Conservation (phyloP, 805 yeast genomes). For the Saccharomycopsis sp. region DNA sequence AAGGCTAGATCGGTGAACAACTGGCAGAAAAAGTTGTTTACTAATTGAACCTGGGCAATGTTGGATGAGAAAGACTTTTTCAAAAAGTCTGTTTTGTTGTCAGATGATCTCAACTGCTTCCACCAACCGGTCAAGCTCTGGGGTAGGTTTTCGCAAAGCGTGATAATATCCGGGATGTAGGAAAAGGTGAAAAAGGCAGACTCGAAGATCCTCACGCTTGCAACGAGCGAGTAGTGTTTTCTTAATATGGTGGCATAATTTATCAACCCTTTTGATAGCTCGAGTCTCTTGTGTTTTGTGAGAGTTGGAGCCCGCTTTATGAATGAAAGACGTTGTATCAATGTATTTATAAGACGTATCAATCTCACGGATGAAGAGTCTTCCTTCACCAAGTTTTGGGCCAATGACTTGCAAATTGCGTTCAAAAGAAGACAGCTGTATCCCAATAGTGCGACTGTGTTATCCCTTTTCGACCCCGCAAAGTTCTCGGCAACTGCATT, state of each 20-base stretch:
- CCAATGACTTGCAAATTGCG: conserved; percentile 14
- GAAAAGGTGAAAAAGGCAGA: conserved; percentile 9
- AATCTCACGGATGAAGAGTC: too few relatives aligned
- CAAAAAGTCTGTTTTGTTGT: not conserved
- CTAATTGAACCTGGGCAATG: conserved; percentile 12
- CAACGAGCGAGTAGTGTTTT: conserved; percentile 14
- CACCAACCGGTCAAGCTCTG: not conserved
- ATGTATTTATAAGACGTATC: too few relatives aligned
- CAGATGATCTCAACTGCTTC: too few relatives aligned
- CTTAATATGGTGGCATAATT: conserved; percentile 14
- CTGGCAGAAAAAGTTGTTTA: conserved; percentile 15
- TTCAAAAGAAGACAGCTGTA: conserved; percentile 13
- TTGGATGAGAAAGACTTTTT: not conserved
- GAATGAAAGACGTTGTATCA: too few relatives aligned
- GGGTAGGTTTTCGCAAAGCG: not conserved
- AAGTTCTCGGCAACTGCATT: conserved; percentile 7
- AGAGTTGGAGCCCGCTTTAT: too few relatives aligned
- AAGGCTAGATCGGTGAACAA: conserved; percentile 20
- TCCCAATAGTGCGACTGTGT: conserved; percentile 15
- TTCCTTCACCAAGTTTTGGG: too few relatives aligned
- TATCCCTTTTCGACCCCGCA: conserved; percentile 14
- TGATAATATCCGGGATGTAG: conserved; percentile 15
- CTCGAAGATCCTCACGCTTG: conserved; percentile 16
- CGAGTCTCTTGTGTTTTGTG: too few relatives aligned
- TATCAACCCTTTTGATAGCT: not conserved